phyloP scores from a whole-genome alignment of 2,329 filamentous ascomycete species.

The Xylaria sp. region DNA sequence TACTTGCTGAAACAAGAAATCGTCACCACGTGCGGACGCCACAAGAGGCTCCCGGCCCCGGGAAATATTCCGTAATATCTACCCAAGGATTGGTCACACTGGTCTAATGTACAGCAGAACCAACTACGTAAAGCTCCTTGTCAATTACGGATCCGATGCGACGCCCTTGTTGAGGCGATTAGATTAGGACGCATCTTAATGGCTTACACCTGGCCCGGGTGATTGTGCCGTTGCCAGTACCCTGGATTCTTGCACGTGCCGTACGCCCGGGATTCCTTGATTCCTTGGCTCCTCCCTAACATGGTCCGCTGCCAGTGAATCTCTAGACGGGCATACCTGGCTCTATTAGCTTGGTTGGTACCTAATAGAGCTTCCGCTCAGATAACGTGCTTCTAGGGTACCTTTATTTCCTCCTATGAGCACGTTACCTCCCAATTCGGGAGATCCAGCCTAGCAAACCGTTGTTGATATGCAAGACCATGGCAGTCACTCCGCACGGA shows the following conservation, averaged over 20 bases:
- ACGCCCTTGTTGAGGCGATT: conserved; percentile 17
- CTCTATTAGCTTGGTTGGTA: conserved; percentile 4
- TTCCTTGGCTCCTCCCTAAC: conserved; percentile 17
- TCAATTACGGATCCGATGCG: conserved; percentile 23
- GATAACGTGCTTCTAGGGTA: conserved; percentile 21
- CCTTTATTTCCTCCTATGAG: conserved; percentile 40
- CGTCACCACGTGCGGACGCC: background rate
- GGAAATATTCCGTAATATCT: conserved; percentile 28
- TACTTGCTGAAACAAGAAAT: conserved; percentile 16
- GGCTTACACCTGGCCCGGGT: conserved; percentile 16
- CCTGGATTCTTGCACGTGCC: conserved; percentile 25
- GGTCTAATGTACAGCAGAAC: background rate
- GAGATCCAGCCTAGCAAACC: conserved; percentile 6
- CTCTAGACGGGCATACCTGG: conserved; percentile 16
- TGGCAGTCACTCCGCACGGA: conserved; percentile 18
- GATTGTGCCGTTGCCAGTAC: conserved; percentile 25
- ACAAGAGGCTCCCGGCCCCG: conserved; percentile 11
- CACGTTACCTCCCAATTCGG: conserved; percentile 22
- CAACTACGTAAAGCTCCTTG: conserved; percentile 22
- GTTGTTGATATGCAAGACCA: conserved; percentile 22
- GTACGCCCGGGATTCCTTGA: conserved; percentile 23
- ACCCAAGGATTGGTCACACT: conserved; percentile 16
- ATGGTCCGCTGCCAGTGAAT: conserved; percentile 30
- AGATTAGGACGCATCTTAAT: conserved; percentile 7
- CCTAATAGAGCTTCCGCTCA: conserved; percentile 27